These are phyloP conservation scores for Francoa sonchifolia DNA, from an alignment of 441 rosid species.

Conservation along the genomic window DNA sequence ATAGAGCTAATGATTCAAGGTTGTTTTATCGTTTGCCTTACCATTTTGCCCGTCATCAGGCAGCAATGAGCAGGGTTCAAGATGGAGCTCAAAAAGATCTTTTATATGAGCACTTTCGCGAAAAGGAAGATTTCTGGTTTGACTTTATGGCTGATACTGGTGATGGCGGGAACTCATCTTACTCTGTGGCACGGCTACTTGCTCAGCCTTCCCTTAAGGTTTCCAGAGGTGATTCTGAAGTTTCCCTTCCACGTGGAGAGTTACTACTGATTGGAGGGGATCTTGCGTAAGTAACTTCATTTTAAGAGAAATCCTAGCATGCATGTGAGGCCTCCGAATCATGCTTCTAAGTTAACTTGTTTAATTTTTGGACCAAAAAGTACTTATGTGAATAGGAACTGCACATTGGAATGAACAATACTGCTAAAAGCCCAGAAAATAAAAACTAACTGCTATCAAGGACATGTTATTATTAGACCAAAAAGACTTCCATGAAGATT, in stretches of 20 bases:
- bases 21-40: background rate
- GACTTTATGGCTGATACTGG: slow-evolving; percentile 99
- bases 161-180: slow-evolving; percentile 98
- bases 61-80: slow-evolving; percentile 66
- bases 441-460: no score
- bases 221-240: slow-evolving; percentile 26
- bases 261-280: slow-evolving; percentile 93
- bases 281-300: slow-evolving; percentile 80
- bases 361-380: no score
- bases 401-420: no score
- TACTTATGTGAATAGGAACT: no score
- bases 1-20: no score
- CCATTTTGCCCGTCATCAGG: slow-evolving; percentile 34
- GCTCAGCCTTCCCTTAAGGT: slow-evolving; percentile 66
- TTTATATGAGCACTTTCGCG: slow-evolving; percentile 67
- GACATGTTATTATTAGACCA: no score
- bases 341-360: no score
- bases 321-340: no score
- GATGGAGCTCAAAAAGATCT: slow-evolving; percentile 49
- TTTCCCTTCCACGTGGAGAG: slow-evolving; percentile 56
- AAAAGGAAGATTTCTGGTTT: slow-evolving; percentile 79
- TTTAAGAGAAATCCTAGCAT: no score
- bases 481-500: no score
- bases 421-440: no score
- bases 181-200: slow-evolving; percentile 71